Conservation (phyloP, 2,329 filamentous ascomycete genomes). For the Arthroderma uncinatum region DNA sequence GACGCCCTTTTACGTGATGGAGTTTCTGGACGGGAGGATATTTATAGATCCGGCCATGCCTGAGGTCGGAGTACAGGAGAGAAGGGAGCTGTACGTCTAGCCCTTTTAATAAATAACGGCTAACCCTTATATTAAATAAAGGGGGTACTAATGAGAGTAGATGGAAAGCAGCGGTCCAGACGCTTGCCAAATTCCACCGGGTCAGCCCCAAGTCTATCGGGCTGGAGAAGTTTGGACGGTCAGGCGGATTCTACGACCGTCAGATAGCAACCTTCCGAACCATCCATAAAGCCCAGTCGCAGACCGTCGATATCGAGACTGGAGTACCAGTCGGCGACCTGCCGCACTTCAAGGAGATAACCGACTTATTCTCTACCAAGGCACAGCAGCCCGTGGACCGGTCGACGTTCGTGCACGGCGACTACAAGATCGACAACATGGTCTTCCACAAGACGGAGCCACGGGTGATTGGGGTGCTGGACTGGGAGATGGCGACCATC, state of each 20-base stretch:
- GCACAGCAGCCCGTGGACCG: conserved; percentile 63
- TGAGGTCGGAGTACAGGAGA: conserved; percentile 54
- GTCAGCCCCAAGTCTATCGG: conserved; percentile 57
- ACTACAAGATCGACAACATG: conserved; percentile 91
- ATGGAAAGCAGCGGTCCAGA: conserved; percentile 74
- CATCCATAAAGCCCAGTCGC: conserved; percentile 68
- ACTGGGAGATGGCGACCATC: conserved; percentile 98
- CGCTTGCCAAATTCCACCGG: conserved; percentile 74
- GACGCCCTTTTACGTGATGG: conserved; percentile 95
- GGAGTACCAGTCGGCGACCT: conserved; percentile 66
- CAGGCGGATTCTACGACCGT: conserved; percentile 67
- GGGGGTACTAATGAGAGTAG: conserved; percentile 35
- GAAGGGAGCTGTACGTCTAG: conserved; percentile 57
- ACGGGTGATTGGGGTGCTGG: conserved; percentile 80
- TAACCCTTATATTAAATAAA: not conserved
- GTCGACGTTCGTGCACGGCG: conserved; percentile 74
- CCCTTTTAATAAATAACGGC: not conserved
- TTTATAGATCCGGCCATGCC: conserved; percentile 81
- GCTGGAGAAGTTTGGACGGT: conserved; percentile 61
- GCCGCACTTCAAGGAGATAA: conserved; percentile 70
- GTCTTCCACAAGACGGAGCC: conserved; percentile 84
- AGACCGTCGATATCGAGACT: conserved; percentile 64
- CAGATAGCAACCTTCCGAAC: conserved; percentile 74
- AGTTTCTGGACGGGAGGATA: conserved; percentile 85
- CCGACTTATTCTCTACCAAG: conserved; percentile 63